Evolutionary conservation across 495 filamentous ascomycete species (phyloP), one percentile per base, ranked within the genome.

Genomic region (Aspergillus nanangensis): DNA sequence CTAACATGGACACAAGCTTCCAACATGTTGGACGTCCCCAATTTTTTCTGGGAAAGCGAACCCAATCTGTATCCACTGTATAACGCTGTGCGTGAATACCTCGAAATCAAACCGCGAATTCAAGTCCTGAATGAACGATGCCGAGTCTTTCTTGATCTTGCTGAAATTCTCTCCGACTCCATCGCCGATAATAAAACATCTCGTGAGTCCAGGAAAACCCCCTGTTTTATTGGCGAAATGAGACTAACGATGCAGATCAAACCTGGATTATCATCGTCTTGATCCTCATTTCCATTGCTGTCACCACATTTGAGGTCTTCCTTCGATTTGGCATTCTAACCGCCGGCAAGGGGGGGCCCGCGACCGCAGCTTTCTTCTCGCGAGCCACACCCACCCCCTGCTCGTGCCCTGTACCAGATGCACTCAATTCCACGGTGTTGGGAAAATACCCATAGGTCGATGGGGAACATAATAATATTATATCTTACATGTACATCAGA

Each of bases 261-360:
- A 99, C 93, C 0, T 97, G 91, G 92, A 97, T 99, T 55, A 91
- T 97, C 60, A 99, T 99, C 55, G 74, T 94, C 24, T 77, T 99
- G 8, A 99, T 99, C 55, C 53, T 94, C 33, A 71, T 97, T 44
- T 90, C 84, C 56, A 96, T 99, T 56, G 65, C 86, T 31, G 89
- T 99, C 15, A 99, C 93, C 0, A 87, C 84, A 35, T 84, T 82
- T 4, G 93, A 98, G 69, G 92, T 96, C 14, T 80, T 84, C 41
- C 70, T 98, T 33, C 76, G 94, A 10, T 96, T 97, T 61, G 86
- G 77, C 17, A 84, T 98, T 15, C 66, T 97, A 34, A 71, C 67
- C 27, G 59, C 58, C 21, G 57, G 65, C n/a, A 56, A 68, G 41
- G 56, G 54, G 7, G 35, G 50, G 4, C 45, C 50, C 1, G 23